Evolutionary conservation across 78 protist species (phyloP), one percentile per base, ranked within the genome.

Genomic region (Cavenderia fasciculata): DNA sequence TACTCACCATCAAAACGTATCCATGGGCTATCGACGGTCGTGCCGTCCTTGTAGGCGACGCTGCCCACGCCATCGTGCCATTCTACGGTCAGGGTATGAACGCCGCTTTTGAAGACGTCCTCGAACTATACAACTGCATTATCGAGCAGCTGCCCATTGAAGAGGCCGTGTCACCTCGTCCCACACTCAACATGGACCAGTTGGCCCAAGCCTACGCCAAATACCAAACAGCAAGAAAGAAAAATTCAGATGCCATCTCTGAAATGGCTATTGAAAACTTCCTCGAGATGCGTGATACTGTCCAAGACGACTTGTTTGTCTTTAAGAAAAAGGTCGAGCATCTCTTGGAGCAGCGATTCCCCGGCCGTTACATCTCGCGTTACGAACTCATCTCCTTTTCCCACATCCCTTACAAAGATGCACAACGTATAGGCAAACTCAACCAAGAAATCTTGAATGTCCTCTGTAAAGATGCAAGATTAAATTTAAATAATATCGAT

Each of bases 41-140:
- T 4, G 86, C 46, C 1, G 49, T 27, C 11, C 34, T 95, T 1
- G 46, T 96, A 7, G 94, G 94, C 23, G 99, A 97, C 62, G 95
- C 98, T 27, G 97, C 99, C 12, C 99, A 97, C 54, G 98, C 98
- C 16, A 94, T 97, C 21, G 97, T 96, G 16, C 99, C 99, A 36
- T 97, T 97, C 91, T 95, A 77, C 63, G 99, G 99, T 11, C 98
- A 97, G 62, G 99, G 99, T 41, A 94, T 94, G 95, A 97, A 96
- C 84, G 87, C 94, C 2, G 94, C 89, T 1, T 88, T 97, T 33
- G 93, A 94, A 38, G 93, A 82, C 51, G 27, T 78, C 11, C 59
- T 94, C 31, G 94, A 94, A 5, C 47, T 79, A 23, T 7, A 41
- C 18, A 34, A 51, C 29, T 63, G 78, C 27, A 38, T 82, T 1